These are phyloP conservation scores for Malbranchea cinnamomea DNA, from an alignment of 2,329 filamentous ascomycete species.

Conservation along the genomic window DNA sequence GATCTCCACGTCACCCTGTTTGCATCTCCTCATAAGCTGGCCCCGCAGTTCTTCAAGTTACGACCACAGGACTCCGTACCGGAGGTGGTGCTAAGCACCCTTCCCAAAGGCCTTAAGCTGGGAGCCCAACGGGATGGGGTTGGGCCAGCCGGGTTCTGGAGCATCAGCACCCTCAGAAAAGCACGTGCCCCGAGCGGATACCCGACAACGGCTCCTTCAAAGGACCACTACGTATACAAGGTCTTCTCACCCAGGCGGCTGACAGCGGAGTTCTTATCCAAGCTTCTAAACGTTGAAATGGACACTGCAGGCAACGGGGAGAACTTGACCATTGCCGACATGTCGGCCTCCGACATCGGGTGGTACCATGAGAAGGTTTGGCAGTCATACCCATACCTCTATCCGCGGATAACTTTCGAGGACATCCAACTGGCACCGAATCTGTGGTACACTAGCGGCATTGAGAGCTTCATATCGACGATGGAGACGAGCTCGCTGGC, in stretches of 20 bases:
- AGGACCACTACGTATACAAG: slow-evolving; percentile 47
- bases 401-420: slow-evolving; percentile 79
- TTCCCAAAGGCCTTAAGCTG: slow-evolving; percentile 39
- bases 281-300: slow-evolving; percentile 32
- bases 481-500: slow-evolving; percentile 95
- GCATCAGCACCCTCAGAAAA: slow-evolving; percentile 57
- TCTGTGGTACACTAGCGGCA: slow-evolving; percentile 47
- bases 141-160: slow-evolving; percentile 69
- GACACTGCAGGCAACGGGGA: slow-evolving; percentile 13
- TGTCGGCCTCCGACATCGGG: slow-evolving; percentile 38
- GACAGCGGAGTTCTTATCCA: slow-evolving; percentile 31
- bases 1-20: slow-evolving; percentile 82
- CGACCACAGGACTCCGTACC: slow-evolving; percentile 40
- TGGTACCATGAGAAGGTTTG: slow-evolving; percentile 70
- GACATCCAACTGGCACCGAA: slow-evolving; percentile 47
- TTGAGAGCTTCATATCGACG: slow-evolving; percentile 88
- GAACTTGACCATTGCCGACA: slow-evolving; percentile 17
- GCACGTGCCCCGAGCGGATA: slow-evolving; percentile 41
- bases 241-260: slow-evolving; percentile 45
- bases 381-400: slow-evolving; percentile 70
- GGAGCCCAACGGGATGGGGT: slow-evolving; percentile 37
- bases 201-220: slow-evolving; percentile 6
- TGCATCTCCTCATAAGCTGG: slow-evolving; percentile 59
- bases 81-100: slow-evolving; percentile 66
- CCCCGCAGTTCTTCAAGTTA: slow-evolving; percentile 57